Evolutionary conservation across 345 rosid genomes (phyloP).

Genomic region (Firmiana major): DNA sequence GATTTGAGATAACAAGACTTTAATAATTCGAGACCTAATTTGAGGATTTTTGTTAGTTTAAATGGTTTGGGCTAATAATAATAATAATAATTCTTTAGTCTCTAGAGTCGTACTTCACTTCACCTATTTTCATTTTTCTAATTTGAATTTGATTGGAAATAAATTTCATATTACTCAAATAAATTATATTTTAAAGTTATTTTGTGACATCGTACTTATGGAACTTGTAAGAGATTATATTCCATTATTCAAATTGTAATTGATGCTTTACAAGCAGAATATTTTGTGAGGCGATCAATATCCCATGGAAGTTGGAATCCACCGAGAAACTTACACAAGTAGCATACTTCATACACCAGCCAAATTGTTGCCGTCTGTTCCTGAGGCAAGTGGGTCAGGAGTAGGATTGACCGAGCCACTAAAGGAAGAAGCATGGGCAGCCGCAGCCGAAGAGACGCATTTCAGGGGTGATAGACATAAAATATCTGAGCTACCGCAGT

Average conservation of each 20-base stretch:
- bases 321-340: neutral
- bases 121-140: no score
- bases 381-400: neutral
- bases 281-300: neutral
- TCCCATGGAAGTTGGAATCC: neutral
- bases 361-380: neutral
- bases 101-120: no score
- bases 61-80: no score
- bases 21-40: no score
- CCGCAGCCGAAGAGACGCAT: neutral
- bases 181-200: no score
- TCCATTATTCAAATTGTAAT: neutral
- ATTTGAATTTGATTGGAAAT: no score
- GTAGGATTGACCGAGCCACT: neutral
- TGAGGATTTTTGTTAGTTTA: no score
- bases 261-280: neutral
- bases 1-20: no score
- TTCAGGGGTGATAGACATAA: neutral
- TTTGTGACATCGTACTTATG: no score
- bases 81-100: no score
- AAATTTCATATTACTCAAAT: no score
- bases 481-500: constrained; percentile 2
- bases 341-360: neutral
- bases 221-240: no score
- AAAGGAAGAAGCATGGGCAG: neutral